Evolutionary conservation across 108 stramenopile species (phyloP), one percentile per base, ranked within the genome.

Genomic region (Pseudonitzschia multiseries): DNA sequence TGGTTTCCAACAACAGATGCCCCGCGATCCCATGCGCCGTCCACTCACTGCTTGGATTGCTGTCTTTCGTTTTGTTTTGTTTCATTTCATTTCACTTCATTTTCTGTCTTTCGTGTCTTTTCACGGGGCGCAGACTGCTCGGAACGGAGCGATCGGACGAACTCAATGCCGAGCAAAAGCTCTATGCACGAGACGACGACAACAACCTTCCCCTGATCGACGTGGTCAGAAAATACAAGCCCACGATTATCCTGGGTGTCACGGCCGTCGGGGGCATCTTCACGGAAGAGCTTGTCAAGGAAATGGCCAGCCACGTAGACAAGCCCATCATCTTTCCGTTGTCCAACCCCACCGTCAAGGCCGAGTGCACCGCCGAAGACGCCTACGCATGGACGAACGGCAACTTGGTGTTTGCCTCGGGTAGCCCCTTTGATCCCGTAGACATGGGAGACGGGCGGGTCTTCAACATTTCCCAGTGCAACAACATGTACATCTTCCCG

Each of bases 351-450:
- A 99, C 99, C 20, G 87, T 81, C 13, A 95, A 92, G 69, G 96
- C 98, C 22, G 98, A 99, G 75, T 98, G 98, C 71, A 94, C 98
- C 6, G 96, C 98, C 46, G 86, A 89, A 76, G 94, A 99, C 82
- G 99, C 99, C 1, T 97, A 96, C 79, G 84, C 86, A 83, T 98
- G 98, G 97, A 96, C 98, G 6, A 74, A 96, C 22, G 99, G 98
- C 27, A 81, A 77, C 14, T 92, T 90, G 64, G 87, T 99, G 68
- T 98, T 98, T 83, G 97, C 96, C 21, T 86, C 86, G 32, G 98
- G 98, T 10, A 92, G 90, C n/a, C 98, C 98, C 5, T 99, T 99
- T 84, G 95, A 90, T 72, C 87, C 94, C 27, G 97, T 99, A 14
- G 67, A 84, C 53, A 74, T 93, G 81, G 52, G 76, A 14, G 85